These are phyloP conservation scores for Clitocybe nebularis DNA, from an alignment of 1,284 basidiomycete genomes.

Conservation along the genomic window DNA sequence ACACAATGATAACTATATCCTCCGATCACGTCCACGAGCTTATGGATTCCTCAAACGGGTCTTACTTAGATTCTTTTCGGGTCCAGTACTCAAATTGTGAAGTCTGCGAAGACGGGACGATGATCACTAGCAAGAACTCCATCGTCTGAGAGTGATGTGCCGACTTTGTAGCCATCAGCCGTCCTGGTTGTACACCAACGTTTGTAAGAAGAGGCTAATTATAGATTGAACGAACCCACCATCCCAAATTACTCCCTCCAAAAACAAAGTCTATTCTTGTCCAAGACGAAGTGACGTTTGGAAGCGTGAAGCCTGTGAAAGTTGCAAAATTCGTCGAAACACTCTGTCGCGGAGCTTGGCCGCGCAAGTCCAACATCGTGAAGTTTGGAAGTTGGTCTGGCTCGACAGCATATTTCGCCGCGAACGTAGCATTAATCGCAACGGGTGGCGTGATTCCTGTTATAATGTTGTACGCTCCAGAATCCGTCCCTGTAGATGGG, in stretches of 20 bases:
- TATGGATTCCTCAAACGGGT: too few relatives aligned
- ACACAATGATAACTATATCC: too few relatives aligned
- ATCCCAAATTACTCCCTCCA: slow-evolving; percentile 44
- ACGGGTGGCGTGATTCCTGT: slow-evolving; percentile 39
- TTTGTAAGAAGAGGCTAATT: not conserved
- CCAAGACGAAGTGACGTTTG: slow-evolving; percentile 35
- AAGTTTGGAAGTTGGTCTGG: slow-evolving; percentile 32
- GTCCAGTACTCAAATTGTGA: slow-evolving; percentile 27
- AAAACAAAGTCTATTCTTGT: slow-evolving; percentile 52
- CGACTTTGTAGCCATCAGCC: slow-evolving; percentile 36
- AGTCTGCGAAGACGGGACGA: slow-evolving; percentile 48
- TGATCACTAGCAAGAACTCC: slow-evolving; percentile 56
- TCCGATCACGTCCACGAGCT: too few relatives aligned
- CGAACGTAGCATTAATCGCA: slow-evolving; percentile 40
- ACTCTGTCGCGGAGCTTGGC: slow-evolving; percentile 33
- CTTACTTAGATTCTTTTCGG: too few relatives aligned
- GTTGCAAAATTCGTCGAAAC: slow-evolving; percentile 51
- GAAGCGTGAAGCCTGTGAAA: slow-evolving; percentile 47
- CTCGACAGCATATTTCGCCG: slow-evolving; percentile 35
- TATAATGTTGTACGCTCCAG: slow-evolving; percentile 48
- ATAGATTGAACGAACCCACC: slow-evolving; percentile 31
- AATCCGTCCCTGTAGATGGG: slow-evolving; percentile 37
- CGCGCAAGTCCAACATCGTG: slow-evolving; percentile 44
- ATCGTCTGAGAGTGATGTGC: slow-evolving; percentile 43
- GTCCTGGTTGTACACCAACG: slow-evolving; percentile 27